Evolutionary conservation across 352 stramenopile genomes (phyloP).

Genomic region (Phytophthora fragariae): DNA sequence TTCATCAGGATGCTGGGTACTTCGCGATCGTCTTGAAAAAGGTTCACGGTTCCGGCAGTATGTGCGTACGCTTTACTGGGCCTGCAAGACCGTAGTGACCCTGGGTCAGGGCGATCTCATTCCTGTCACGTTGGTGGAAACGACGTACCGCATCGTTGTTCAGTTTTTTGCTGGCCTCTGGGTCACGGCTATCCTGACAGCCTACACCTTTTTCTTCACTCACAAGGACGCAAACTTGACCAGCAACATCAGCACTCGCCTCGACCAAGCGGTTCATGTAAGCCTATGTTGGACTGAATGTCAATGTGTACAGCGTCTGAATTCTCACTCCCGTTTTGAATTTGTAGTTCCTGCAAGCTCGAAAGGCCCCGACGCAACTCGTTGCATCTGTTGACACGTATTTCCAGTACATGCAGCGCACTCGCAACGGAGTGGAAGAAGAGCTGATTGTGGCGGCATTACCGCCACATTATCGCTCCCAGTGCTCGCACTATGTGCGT

Average conservation of each 20-base stretch:
- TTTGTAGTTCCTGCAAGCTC: slow-evolving; percentile 51
- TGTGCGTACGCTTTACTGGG: slow-evolving; percentile 72
- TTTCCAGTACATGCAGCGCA: slow-evolving; percentile 82
- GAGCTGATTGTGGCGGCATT: slow-evolving; percentile 54
- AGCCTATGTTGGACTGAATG: neutral
- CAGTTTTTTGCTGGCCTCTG: slow-evolving; percentile 72
- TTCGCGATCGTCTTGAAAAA: slow-evolving; percentile 64
- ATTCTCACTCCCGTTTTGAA: neutral
- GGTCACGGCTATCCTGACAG: slow-evolving; percentile 73
- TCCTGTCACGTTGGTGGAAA: slow-evolving; percentile 62
- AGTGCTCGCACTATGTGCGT: slow-evolving; percentile 62
- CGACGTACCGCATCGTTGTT: slow-evolving; percentile 63
- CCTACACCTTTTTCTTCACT: slow-evolving; percentile 79
- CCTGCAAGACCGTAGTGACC: slow-evolving; percentile 74
- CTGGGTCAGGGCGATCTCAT: slow-evolving; percentile 75
- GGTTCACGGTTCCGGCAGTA: slow-evolving; percentile 59
- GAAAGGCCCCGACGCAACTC: slow-evolving; percentile 47
- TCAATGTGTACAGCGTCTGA: neutral
- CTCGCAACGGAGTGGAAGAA: slow-evolving; percentile 63
- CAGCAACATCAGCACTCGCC: slow-evolving; percentile 69
- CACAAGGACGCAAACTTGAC: slow-evolving; percentile 67
- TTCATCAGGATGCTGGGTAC: slow-evolving; percentile 58
- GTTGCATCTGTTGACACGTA: slow-evolving; percentile 52
- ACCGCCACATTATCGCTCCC: slow-evolving; percentile 56
- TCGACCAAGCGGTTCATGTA: slow-evolving; percentile 62